A percentile compares a stretch with the other conserved stretches of the same genome.
Evolutionary conservation across 495 filamentous ascomycete species (phyloP).

Genomic region (Cenococcum geophilum): DNA sequence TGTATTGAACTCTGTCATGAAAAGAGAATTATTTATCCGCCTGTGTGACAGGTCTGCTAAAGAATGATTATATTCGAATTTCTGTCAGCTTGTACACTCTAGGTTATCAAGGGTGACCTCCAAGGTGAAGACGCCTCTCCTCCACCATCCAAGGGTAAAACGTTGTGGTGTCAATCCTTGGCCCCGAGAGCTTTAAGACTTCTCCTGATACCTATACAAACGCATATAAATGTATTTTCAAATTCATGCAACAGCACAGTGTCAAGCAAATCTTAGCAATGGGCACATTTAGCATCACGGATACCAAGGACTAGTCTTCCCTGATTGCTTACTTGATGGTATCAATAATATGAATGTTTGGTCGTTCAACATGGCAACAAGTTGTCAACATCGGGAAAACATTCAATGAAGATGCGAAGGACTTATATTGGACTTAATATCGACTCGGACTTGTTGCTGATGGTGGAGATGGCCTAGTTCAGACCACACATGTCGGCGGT

Average conservation of each 20-base stretch:
- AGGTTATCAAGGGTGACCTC: neutral
- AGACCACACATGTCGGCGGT: neutral
- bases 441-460: neutral
- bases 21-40: no score
- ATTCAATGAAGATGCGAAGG: neutral
- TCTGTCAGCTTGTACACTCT: neutral
- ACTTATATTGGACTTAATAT: neutral
- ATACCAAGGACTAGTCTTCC: neutral
- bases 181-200: neutral
- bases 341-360: neutral
- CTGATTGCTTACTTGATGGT: neutral
- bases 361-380: neutral
- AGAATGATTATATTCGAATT: neutral
- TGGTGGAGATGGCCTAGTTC: neutral
- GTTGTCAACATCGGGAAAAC: constrained; percentile 1
- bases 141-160: neutral
- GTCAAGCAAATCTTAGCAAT: constrained; percentile 1
- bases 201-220: neutral
- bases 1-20: no score
- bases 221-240: neutral
- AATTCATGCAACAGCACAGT: neutral
- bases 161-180: neutral
- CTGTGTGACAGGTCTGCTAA: neutral
- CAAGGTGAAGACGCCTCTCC: neutral
- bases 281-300: constrained; percentile 1